Percentiles rank a stretch among this genome's conserved stretches.
These are phyloP conservation scores for Rhododendron vialii DNA, from an alignment of 148 eudicot genomes.

Conservation along the genomic window DNA sequence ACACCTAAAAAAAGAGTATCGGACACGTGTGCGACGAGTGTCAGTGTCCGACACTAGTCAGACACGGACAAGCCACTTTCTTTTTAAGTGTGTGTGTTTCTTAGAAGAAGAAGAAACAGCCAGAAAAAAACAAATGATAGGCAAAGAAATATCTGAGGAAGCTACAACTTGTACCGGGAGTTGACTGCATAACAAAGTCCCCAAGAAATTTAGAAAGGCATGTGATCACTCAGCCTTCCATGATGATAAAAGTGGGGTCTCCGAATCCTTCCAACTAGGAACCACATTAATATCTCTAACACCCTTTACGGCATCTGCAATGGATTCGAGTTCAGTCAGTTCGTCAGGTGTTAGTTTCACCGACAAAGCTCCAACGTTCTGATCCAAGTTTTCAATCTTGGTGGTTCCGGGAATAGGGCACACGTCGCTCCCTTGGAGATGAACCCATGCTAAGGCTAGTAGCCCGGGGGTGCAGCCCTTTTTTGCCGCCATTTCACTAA, in stretches of 20 bases:
- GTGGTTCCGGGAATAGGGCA: slow-evolving; percentile 1
- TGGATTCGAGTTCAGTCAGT: not conserved
- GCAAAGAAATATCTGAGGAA: too few species aligned
- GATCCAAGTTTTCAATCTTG: slow-evolving; percentile 12
- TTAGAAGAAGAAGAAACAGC: too few species aligned
- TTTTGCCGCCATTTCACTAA: slow-evolving; percentile 11
- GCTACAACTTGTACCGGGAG: not conserved
- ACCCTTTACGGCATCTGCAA: not conserved
- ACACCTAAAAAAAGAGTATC: not conserved
- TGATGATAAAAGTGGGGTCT: not conserved
- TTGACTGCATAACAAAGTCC: not conserved
- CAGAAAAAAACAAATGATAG: too few species aligned
- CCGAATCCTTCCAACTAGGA: not conserved
- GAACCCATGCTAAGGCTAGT: slow-evolving; percentile 19
- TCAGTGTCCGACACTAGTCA: not conserved
- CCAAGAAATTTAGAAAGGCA: not conserved
- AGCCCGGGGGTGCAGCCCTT: slow-evolving; percentile 16
- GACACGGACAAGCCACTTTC: not conserved
- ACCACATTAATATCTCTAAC: not conserved
- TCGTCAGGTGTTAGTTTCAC: slow-evolving; percentile 9
- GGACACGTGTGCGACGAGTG: not conserved
- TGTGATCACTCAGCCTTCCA: not conserved
- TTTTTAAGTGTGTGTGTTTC: too few species aligned
- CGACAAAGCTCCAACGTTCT: slow-evolving; percentile 12
- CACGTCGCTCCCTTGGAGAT: not conserved